Base-by-base conservation (phyloP, 768 basidiomycete species). In the Dendrothele bispora region DNA sequence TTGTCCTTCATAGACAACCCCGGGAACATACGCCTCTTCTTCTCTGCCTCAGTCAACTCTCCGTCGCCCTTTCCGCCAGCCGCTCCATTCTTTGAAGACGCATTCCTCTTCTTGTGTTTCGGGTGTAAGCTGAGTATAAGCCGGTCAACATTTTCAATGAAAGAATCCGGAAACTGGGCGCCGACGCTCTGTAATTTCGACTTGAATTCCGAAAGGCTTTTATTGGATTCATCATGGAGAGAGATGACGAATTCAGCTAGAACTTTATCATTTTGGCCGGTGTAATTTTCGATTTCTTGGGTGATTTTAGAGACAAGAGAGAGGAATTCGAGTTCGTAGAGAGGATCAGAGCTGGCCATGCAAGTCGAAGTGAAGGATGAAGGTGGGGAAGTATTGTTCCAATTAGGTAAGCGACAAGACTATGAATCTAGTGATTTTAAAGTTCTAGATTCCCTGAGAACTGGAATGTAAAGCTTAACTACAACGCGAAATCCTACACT, bases 81-180 rank as follows among this genome's bases (percentile, higher is more conserved):
- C 39, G 72, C 70, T 29, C 69, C 73, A 45, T 74, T 72, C 20
- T 65, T 56, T 28, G 64, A 64, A 15, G 59, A 46, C 20, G 69
- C 74, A 27, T 70, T 67, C 63, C 79, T 80, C 66, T 90, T 90
- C 75, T 91, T 97, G 74, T 98, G 88, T 60, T 93, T 97, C 1
- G 95, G 97, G 58, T 99, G 95, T 77, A 98, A 82, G 48, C 80
- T 90, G 46, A 97, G 80, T 56, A 99, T 91, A 43, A 98, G 81
- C 17, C 97, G 88, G 71, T 99, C 95, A 27, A 98, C 81, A 60
- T 87, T 95, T 65, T 94, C 88, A 49, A 95, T 70, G 62, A 98
- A 90, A 22, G 90, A 90, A 52, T 91, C 90, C 3, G 93, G 87
- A 60, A 98, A 94, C 54, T 82, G 83, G 17, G 91, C 89, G 18